Percentiles rank a stretch among this genome's conserved stretches.
Conservation (phyloP, 306 rosid genomes). For the Cucumis melo region DNA sequence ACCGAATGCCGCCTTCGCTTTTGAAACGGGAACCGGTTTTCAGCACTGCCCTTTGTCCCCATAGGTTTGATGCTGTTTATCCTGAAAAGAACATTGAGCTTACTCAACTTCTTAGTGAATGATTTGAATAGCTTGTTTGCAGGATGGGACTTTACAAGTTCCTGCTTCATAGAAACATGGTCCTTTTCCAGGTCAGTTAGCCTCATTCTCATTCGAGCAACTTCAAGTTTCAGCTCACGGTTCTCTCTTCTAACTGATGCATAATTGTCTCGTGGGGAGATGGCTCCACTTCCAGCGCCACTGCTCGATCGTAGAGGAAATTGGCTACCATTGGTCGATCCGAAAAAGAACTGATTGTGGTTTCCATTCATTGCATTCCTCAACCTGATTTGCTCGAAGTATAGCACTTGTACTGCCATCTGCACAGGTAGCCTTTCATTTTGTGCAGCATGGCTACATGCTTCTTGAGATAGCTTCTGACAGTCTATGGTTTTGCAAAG, state of each 20-base stretch:
- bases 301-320: constrained; percentile 93
- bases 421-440: constrained; percentile 91
- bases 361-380: constrained; percentile 87
- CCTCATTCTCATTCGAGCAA: constrained; percentile 98
- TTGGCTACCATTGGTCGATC: constrained; percentile 45
- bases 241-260: constrained; percentile 96
- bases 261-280: constrained; percentile 90
- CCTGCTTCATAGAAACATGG: constrained; percentile 88
- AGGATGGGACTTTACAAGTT: constrained; percentile 72
- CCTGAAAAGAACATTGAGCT: constrained; percentile 62
- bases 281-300: constrained; percentile 97
- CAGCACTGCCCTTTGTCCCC: constrained; percentile 43
- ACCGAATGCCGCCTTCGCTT: constrained; percentile 93
- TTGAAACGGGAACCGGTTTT: constrained; percentile 66
- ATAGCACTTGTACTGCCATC: constrained; percentile 88
- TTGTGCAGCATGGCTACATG: constrained; percentile 97
- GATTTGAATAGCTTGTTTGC: constrained; percentile 67
- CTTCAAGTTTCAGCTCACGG: constrained; percentile 91
- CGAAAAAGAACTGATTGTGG: constrained; percentile 72
- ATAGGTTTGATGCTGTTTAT: constrained; percentile 35
- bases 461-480: constrained; percentile 87
- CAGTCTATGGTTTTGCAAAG: constrained; percentile 87
- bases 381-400: constrained; percentile 92
- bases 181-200: constrained; percentile 91
- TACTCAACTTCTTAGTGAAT: constrained; percentile 58